These are phyloP conservation scores for Candida labiduridarum DNA, from an alignment of 1,139 yeast genomes.

Conservation along the genomic window DNA sequence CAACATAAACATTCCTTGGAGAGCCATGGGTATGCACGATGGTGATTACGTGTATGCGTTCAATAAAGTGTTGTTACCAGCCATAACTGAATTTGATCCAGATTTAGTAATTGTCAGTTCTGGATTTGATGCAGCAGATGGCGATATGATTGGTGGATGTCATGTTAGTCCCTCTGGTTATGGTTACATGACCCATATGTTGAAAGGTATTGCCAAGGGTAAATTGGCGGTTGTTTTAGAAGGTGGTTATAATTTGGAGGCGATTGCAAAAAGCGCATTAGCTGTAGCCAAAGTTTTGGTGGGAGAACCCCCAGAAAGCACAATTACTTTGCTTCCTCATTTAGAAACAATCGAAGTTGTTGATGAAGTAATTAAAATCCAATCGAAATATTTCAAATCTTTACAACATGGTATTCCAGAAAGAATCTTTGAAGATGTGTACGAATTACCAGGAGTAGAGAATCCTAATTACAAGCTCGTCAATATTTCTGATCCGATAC, in stretches of 20 bases:
- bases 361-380: slow-evolving; percentile 78
- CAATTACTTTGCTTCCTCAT: slow-evolving; percentile 62
- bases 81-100: slow-evolving; percentile 86
- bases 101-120: slow-evolving; percentile 91
- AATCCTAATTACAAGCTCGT: slow-evolving; percentile 38
- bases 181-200: slow-evolving; percentile 93
- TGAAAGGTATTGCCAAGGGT: slow-evolving; percentile 86
- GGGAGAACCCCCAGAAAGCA: slow-evolving; percentile 92
- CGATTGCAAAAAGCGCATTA: slow-evolving; percentile 87
- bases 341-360: slow-evolving; percentile 84
- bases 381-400: slow-evolving; percentile 86
- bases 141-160: slow-evolving; percentile 97
- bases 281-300: slow-evolving; percentile 89
- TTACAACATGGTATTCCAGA: slow-evolving; percentile 67
- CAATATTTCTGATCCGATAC: slow-evolving; percentile 68
- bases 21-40: slow-evolving; percentile 89
- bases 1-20: slow-evolving; percentile 93
- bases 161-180: slow-evolving; percentile 95
- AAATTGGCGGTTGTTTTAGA: slow-evolving; percentile 87
- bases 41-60: slow-evolving; percentile 96
- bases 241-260: slow-evolving; percentile 94
- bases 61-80: slow-evolving; percentile 83
- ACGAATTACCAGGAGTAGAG: slow-evolving; percentile 32
- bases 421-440: slow-evolving; percentile 42
- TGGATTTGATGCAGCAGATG: slow-evolving; percentile 98